These are phyloP conservation scores for Euphorbia lathyris DNA, from an alignment of 345 rosid species.

Conservation along the genomic window DNA sequence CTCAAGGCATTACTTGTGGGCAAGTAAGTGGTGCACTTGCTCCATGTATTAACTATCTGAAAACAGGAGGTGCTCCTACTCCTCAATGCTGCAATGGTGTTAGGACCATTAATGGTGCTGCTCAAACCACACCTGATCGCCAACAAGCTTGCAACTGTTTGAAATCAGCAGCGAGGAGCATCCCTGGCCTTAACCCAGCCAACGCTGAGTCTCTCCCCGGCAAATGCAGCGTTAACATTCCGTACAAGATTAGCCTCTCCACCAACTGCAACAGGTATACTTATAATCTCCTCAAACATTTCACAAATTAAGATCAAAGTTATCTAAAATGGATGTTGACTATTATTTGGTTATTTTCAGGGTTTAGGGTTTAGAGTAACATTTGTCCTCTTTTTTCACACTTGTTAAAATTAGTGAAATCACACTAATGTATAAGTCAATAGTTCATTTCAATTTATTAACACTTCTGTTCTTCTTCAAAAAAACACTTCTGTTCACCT, in stretches of 20 bases:
- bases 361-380: too few relatives aligned
- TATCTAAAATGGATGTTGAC: too few relatives aligned
- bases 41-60: slow-evolving; percentile 16
- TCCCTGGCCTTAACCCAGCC: neutral
- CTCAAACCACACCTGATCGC: slow-evolving; percentile 18
- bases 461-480: too few relatives aligned
- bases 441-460: too few relatives aligned
- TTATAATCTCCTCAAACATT: too few relatives aligned
- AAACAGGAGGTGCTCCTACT: neutral
- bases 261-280: slow-evolving; percentile 16
- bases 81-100: slow-evolving; percentile 15
- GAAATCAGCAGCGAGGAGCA: neutral
- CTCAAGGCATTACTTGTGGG: slow-evolving; percentile 2
- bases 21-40: neutral
- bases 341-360: too few relatives aligned
- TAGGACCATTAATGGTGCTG: neutral
- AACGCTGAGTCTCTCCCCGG: slow-evolving; percentile 12
- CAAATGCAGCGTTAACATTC: slow-evolving; percentile 5
- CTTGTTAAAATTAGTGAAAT: too few relatives aligned
- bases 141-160: slow-evolving; percentile 14
- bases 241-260: slow-evolving; percentile 13
- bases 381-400: too few relatives aligned
- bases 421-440: too few relatives aligned
- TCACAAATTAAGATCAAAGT: too few relatives aligned
- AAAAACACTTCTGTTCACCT: too few relatives aligned